Base-by-base conservation (phyloP, 768 basidiomycete genomes). In the Amanita pallidorosea region DNA sequence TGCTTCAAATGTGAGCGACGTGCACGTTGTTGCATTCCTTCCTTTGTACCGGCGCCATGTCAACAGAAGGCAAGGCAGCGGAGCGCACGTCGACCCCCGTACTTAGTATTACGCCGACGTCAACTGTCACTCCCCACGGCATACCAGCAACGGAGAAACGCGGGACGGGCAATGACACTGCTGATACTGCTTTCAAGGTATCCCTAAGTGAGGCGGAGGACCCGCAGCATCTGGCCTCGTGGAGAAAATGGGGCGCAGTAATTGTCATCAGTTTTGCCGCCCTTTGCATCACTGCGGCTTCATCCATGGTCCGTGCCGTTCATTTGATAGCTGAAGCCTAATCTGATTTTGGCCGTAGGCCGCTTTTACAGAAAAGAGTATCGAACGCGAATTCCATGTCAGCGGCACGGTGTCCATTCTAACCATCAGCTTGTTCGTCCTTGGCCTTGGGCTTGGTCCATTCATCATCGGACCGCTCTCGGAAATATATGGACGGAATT, bases 401-500 rank as follows among this genome's bases (percentile, higher is more conserved):
- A 67, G 71, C 4, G 67, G 70, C 38, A 66, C 67, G 25, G 67
- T 79, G 29, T 67, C 78, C 1, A 72, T 80, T 31, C 65, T 81
- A 0, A 73, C 77, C 0, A 70, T 83, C 13, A 78, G 78, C 36
- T 58, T 80, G 0, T 83, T 74, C 54, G 76, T 85, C n/a, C 64
- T 75, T 27, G 82, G 80, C 0, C 69, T 83, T 6, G 79, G 76
- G 0, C 33, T 79, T 1, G 78, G 77, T 0, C 76, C 78, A 2
- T 57, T 79, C 5, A 72, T 88, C 38, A 68, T 76, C 38, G 76
- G 82, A 4, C 73, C 76, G 0, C 64, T 76, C 15, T 61, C 68
- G 17, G 77, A 83, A 55, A 72, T 85, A n/a, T 77, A 80, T 58
- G 86, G 88, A 2, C 69, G 82, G 44, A 80, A 77, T 52, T 60